Base-by-base conservation (phyloP, 495 filamentous ascomycete genomes). In the Bacidia gigantensis region DNA sequence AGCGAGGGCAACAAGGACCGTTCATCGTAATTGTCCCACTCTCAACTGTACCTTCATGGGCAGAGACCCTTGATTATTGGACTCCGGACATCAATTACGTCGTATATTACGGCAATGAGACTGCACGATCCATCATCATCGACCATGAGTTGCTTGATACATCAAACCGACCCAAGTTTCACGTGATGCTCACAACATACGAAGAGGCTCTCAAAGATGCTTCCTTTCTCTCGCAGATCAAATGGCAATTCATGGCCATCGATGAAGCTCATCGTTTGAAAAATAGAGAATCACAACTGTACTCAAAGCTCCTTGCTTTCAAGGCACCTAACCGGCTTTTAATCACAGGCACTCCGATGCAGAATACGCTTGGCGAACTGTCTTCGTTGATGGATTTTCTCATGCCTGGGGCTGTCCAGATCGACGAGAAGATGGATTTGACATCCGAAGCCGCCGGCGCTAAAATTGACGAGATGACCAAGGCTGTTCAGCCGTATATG, bases 191-290 rank as follows among this genome's bases (percentile, higher is more conserved):
- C 40, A 97, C 92, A 0, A 95, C 92, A 0, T 97, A 95, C 62
- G 92, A 99, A 65, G 96, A 93, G 62, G 87, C 94, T 46, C 70
- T 94, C 46, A 72, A 75, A 40, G 90, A 97, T 60, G 76, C 80
- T 17, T 68, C 80, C 12, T 88, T 89, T 61, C 69, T 98, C 38
- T 79, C 79, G 50, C 79, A 83, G 49, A 84, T 97, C 62, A 95
- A 90, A 60, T 99, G 93, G 92, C 93, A 96, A 65, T 93, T 92
- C 55, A 79, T 97, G 66, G 90, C 84, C 11, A 83, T 97, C 26
- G 92, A 99, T 59, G 92, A 99, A 69, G 92, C 92, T 20, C 92
- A 99, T 67, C 84, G 92, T 48, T 70, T 99, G 49, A 99, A 99
- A 71, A 99, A 96, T 61, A 81, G 86, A 23, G 88, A 95, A 23